Evolutionary conservation across 73 alveolate species (phyloP).

Genomic region (Durusdinium trenchii): DNA sequence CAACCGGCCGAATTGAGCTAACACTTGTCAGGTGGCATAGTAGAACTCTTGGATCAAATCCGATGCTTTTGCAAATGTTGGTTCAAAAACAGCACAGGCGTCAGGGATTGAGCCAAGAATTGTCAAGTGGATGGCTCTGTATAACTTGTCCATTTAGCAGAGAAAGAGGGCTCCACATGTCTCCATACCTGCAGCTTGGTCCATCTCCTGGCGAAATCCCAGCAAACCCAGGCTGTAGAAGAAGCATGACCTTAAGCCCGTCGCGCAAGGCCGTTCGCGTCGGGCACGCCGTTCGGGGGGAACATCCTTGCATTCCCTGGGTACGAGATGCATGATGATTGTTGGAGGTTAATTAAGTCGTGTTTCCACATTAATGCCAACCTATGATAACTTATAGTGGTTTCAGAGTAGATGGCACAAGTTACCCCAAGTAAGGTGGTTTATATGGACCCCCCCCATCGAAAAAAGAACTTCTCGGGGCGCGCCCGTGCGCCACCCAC

Average conservation of each 20-base stretch:
- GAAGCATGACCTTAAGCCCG: slow-evolving; percentile 27
- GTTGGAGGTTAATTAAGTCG: no score
- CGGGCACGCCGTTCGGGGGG: no score
- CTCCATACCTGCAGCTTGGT: background rate
- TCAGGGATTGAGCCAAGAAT: background rate
- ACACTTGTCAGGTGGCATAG: background rate
- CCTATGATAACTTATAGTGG: no score
- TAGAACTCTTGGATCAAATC: background rate
- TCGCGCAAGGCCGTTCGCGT: no score
- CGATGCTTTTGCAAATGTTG: background rate
- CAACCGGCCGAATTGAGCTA: background rate
- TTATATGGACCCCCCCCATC: no score
- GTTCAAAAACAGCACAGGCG: background rate
- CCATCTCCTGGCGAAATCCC: slow-evolving; percentile 41
- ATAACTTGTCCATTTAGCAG: background rate
- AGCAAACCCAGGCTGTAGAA: slow-evolving; percentile 48
- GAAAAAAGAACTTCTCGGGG: no score
- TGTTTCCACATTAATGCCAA: no score
- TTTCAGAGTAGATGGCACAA: no score
- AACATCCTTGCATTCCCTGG: no score
- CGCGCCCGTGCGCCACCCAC: no score
- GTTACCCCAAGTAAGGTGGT: no score
- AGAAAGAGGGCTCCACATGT: background rate
- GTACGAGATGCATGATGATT: no score
- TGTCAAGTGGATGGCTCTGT: background rate